These are phyloP conservation scores for Trichophyton schoenleinii DNA, from an alignment of 2,329 filamentous ascomycete species.

Conservation along the genomic window DNA sequence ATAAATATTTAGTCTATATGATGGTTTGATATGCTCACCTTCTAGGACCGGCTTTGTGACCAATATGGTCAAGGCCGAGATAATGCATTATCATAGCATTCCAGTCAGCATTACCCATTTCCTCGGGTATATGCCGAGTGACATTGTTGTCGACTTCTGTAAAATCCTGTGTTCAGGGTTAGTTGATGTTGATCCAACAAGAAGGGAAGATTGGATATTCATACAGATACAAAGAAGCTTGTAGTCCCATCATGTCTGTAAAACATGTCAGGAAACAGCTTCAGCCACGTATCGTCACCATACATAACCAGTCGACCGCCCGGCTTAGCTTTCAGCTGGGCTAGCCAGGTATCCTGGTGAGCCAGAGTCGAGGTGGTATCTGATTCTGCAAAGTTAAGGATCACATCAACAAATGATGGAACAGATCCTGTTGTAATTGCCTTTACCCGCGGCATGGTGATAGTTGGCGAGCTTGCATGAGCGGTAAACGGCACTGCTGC, in stretches of 20 bases:
- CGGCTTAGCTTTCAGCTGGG: constrained; percentile 65
- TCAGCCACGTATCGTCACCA: constrained; percentile 96
- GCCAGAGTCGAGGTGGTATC: constrained; percentile 82
- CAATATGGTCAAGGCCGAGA: constrained; percentile 90
- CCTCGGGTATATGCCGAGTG: constrained; percentile 70
- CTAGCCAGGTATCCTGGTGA: constrained; percentile 88
- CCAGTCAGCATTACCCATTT: constrained; percentile 72
- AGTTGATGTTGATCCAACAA: background rate
- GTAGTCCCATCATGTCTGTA: constrained; percentile 80
- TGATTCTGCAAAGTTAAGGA: constrained; percentile 89
- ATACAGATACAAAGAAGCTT: constrained; percentile 93
- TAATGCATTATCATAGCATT: constrained; percentile 90
- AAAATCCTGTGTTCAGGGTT: constrained; percentile 55
- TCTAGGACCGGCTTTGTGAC: constrained; percentile 82
- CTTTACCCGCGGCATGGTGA: constrained; percentile 96
- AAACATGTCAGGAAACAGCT: constrained; percentile 85
- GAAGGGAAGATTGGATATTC: constrained; percentile 25
- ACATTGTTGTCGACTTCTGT: constrained; percentile 97
- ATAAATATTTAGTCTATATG: background rate
- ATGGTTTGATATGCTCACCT: constrained; percentile 40
- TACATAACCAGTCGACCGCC: constrained; percentile 79
- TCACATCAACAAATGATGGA: constrained; percentile 94
- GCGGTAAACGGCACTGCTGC: constrained; percentile 86
- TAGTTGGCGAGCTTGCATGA: constrained; percentile 88
- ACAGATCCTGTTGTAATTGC: constrained; percentile 95